phyloP scores from a whole-genome alignment of 371 early-diverging fungal genomes.

The Funneliformis caledonium region DNA sequence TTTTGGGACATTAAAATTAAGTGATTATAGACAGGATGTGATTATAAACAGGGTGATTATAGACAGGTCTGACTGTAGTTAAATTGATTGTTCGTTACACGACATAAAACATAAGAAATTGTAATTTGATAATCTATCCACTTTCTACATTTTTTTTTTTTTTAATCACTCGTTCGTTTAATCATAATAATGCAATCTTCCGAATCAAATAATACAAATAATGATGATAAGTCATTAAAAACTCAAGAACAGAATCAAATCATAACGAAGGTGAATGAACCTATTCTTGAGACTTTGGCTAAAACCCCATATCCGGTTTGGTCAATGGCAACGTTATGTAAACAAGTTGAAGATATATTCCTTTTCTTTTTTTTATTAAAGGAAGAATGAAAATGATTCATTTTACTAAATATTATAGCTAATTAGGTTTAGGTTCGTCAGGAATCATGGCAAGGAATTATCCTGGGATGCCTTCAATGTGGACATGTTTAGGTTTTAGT shows the following conservation, averaged over 20 bases:
- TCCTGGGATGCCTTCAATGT: background rate
- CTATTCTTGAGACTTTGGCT: background rate
- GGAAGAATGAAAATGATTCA: background rate
- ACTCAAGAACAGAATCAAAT: too few species aligned
- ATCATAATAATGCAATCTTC: too few species aligned
- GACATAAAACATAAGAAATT: background rate
- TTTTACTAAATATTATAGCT: background rate
- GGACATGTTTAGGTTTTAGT: background rate
- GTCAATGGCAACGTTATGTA: conserved; percentile 21
- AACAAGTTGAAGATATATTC: background rate
- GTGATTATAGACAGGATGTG: too few species aligned
- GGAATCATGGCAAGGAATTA: background rate
- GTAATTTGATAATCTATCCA: too few species aligned
- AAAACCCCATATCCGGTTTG: conserved; percentile 27
- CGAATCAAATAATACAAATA: background rate
- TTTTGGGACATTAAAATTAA: too few species aligned
- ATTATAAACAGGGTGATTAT: too few species aligned
- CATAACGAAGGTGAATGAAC: background rate
- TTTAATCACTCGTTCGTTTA: too few species aligned
- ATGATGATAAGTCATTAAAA: background rate
- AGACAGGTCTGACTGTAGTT: too few species aligned
- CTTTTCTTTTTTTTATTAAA: background rate
- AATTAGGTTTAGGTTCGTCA: conserved; percentile 2
- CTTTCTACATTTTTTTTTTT: too few species aligned
- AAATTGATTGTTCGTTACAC: background rate